phyloP scores from a whole-genome alignment of 768 basidiomycete genomes.

The Phlebiopsis gigantea region DNA sequence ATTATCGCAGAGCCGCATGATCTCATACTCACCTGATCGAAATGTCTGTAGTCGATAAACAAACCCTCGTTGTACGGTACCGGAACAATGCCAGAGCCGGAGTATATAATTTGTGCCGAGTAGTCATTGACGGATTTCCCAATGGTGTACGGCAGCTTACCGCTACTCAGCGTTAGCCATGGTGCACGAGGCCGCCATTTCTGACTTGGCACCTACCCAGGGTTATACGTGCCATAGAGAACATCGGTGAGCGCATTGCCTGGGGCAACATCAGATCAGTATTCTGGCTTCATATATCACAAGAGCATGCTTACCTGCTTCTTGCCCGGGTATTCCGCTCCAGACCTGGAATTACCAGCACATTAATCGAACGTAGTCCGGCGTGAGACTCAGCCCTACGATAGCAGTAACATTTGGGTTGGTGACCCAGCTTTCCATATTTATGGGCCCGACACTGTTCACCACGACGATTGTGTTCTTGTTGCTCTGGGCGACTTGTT shows the following conservation, averaged over 20 bases:
- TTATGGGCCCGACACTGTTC: constrained; percentile 58
- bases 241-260: constrained; percentile 38
- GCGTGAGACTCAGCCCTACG: constrained; percentile 2
- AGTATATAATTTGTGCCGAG: constrained; percentile 40
- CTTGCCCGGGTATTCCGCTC: constrained; percentile 42
- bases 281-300: neutral
- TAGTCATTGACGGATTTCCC: constrained; percentile 47
- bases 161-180: constrained; percentile 21
- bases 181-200: neutral
- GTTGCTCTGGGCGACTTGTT: constrained; percentile 48
- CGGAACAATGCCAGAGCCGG: constrained; percentile 28
- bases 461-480: constrained; percentile 61
- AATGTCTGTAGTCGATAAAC: constrained; percentile 54
- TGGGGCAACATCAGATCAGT: neutral
- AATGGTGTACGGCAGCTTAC: constrained; percentile 45
- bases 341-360: constrained; percentile 17
- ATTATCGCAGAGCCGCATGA: neutral
- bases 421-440: constrained; percentile 38
- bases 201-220: constrained; percentile 31
- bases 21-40: constrained; percentile 33
- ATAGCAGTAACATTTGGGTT: constrained; percentile 33
- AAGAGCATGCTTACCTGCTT: constrained; percentile 33
- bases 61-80: constrained; percentile 57
- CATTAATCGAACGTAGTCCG: constrained; percentile 23
- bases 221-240: constrained; percentile 43